phyloP scores from a whole-genome alignment of 2,329 filamentous ascomycete genomes.

The Apiospora rasikravindrae region DNA sequence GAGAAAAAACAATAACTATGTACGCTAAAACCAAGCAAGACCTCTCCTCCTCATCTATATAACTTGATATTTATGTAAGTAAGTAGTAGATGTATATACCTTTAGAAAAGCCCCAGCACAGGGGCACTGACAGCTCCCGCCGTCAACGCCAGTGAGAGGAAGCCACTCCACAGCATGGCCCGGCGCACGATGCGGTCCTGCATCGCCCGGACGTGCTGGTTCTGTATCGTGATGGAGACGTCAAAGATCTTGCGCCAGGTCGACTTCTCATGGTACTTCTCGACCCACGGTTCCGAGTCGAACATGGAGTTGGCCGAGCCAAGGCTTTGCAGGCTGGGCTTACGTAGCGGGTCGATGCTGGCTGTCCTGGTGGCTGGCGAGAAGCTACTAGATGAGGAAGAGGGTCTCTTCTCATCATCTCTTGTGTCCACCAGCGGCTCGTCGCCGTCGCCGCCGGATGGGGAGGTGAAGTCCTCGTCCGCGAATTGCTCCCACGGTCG shows the following conservation, averaged over 20 bases:
- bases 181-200: constrained; percentile 42
- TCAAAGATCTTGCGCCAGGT: constrained; percentile 38
- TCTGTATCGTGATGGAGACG: constrained; percentile 38
- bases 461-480: constrained; percentile 23
- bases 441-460: constrained; percentile 19
- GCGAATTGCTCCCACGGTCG: constrained; percentile 45
- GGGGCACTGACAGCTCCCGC: constrained; percentile 32
- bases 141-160: constrained; percentile 37
- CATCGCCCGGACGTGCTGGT: constrained; percentile 37
- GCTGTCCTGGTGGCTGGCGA: constrained; percentile 23
- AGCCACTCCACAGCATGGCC: constrained; percentile 41
- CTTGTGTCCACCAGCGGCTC: background rate
- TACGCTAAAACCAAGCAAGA: background rate
- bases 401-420: background rate
- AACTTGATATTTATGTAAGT: background rate
- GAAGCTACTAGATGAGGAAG: constrained; percentile 4
- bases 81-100: background rate
- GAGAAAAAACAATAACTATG: background rate
- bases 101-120: background rate
- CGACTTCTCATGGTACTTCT: constrained; percentile 33
- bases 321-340: constrained; percentile 39
- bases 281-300: constrained; percentile 39
- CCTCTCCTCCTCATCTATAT: background rate
- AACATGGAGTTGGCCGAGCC: constrained; percentile 41
- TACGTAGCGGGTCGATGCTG: constrained; percentile 33